Conservation (phyloP, 2,329 filamentous ascomycete genomes). For the Chrysoporthe austroafricana region DNA sequence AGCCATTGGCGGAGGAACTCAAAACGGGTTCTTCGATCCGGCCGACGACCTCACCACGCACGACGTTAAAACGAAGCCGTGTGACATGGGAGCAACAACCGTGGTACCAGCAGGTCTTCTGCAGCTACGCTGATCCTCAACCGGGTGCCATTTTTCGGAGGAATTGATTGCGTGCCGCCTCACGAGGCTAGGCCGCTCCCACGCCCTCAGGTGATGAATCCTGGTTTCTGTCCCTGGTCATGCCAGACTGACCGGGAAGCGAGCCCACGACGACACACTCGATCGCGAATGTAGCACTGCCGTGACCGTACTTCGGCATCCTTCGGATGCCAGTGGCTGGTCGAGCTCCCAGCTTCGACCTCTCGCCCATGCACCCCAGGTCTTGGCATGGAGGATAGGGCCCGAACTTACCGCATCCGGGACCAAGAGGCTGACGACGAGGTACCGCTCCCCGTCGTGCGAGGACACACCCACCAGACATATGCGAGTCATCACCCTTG, state of each 20-base stretch:
- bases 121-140: neutral
- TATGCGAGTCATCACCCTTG: neutral
- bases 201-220: neutral
- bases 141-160: conserved; percentile 10
- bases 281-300: neutral
- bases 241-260: neutral
- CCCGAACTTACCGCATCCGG: conserved; percentile 24
- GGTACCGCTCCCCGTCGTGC: neutral
- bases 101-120: neutral
- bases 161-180: conserved; percentile 16
- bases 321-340: neutral
- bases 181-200: conserved; percentile 15
- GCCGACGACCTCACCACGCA: neutral
- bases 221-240: neutral
- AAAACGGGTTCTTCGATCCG: neutral
- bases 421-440: neutral
- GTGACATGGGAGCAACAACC: neutral
- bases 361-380: conserved; percentile 11
- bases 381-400: conserved; percentile 14
- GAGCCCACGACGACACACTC: neutral
- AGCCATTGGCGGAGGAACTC: conserved; percentile 20
- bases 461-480: neutral
- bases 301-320: neutral
- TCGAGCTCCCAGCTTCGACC: neutral
- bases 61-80: neutral